Percentiles rank a stretch among this genome's conserved stretches.
Conservation (phyloP, 805 yeast genomes). For the Saturnispora dispora region DNA sequence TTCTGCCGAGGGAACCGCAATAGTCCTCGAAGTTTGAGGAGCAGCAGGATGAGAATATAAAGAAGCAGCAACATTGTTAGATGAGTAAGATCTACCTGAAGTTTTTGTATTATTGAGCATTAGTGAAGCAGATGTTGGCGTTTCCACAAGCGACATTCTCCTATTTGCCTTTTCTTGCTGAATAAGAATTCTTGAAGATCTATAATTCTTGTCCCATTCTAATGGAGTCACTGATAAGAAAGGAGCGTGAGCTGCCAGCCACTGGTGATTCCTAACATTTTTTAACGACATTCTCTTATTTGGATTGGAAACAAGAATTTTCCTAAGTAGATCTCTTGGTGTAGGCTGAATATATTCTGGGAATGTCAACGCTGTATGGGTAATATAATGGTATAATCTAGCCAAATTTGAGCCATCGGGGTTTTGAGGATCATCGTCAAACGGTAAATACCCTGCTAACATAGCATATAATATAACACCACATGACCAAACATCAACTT, state of each 20-base stretch:
- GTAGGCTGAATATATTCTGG: constrained; percentile 88
- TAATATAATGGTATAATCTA: constrained; percentile 82
- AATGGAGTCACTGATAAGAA: constrained; percentile 76
- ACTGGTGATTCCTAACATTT: constrained; percentile 71
- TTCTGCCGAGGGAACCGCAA: constrained; percentile 24
- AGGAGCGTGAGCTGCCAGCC: constrained; percentile 80
- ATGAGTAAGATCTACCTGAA: constrained; percentile 29
- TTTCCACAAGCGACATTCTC: constrained; percentile 37
- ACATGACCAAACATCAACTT: constrained; percentile 95
- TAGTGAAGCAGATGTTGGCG: constrained; percentile 33
- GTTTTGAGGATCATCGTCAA: constrained; percentile 93
- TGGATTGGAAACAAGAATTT: constrained; percentile 81
- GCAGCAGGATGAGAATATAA: constrained; percentile 50
- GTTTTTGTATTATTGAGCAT: constrained; percentile 26
- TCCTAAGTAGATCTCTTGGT: constrained; percentile 83
- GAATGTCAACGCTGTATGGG: constrained; percentile 84
- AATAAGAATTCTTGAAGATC: constrained; percentile 28
- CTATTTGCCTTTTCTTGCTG: constrained; percentile 24
- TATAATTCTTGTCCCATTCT: constrained; percentile 75
- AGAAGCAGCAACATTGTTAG: constrained; percentile 29
- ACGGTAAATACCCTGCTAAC: constrained; percentile 95
- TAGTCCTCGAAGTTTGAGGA: constrained; percentile 50
- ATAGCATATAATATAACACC: constrained; percentile 94
- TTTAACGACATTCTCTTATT: constrained; percentile 57
- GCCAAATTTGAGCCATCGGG: constrained; percentile 95